Conservation (phyloP, 164 flowering plant genomes). For the Macadamia tetraphylla region DNA sequence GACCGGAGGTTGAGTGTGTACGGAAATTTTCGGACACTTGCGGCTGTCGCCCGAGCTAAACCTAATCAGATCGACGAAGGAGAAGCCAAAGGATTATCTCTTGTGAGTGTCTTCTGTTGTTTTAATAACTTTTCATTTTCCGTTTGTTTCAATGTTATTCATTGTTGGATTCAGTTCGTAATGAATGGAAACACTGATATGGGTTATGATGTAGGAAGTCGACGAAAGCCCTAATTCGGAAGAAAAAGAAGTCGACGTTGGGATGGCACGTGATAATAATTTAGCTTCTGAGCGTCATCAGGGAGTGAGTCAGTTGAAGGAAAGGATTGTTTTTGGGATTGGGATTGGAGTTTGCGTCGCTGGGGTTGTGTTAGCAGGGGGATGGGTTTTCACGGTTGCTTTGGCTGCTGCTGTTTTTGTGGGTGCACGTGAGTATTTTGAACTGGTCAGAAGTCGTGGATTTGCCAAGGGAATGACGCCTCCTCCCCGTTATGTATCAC, state of each 20-base stretch:
- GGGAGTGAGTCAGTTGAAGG: slow-evolving; percentile 63
- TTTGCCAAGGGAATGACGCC: slow-evolving; percentile 93
- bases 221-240: slow-evolving; percentile 16
- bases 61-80: slow-evolving; percentile 30
- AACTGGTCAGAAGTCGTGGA: slow-evolving; percentile 38
- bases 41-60: slow-evolving; percentile 40
- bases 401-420: slow-evolving; percentile 68
- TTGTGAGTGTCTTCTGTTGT: too few relatives aligned
- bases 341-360: slow-evolving; percentile 67
- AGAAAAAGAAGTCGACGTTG: slow-evolving; percentile 6
- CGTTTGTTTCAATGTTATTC: too few relatives aligned
- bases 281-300: slow-evolving; percentile 27
- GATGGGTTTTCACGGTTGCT: slow-evolving; percentile 20
- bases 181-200: slow-evolving; percentile 20
- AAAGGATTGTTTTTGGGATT: slow-evolving; percentile 67
- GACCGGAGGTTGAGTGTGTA: slow-evolving; percentile 6
- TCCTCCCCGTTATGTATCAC: slow-evolving; percentile 93
- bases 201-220: slow-evolving; percentile 42
- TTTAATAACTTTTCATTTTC: too few relatives aligned
- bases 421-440: slow-evolving; percentile 86
- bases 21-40: slow-evolving; percentile 10
- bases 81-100: slow-evolving; percentile 28
- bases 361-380: slow-evolving; percentile 50
- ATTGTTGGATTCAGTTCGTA: background rate
- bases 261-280: slow-evolving; percentile 1